Evolutionary conservation across 116 monocot species (phyloP).

Genomic region (Posidonia oceanica): DNA sequence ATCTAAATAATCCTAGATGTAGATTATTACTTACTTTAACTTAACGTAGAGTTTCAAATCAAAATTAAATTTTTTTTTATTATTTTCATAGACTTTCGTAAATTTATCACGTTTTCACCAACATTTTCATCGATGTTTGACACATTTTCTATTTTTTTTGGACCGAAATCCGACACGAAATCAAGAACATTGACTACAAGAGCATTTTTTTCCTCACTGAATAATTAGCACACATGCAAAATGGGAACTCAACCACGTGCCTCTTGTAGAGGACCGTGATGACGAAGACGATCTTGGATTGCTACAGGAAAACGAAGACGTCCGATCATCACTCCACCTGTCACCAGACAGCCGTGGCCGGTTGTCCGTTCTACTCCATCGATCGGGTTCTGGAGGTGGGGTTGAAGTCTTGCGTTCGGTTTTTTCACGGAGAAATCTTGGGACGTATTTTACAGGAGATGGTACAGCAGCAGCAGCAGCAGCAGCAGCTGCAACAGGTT

Average conservation of each 20-base stretch:
- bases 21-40: too few relatives aligned
- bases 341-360: constrained; percentile 27
- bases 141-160: too few relatives aligned
- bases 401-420: constrained; percentile 9
- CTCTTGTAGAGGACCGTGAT: constrained; percentile 14
- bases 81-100: too few relatives aligned
- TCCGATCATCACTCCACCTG: constrained; percentile 15
- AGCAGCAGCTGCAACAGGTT: constrained; percentile 13
- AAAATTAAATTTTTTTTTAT: too few relatives aligned
- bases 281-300: constrained; percentile 6
- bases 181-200: too few relatives aligned
- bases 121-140: too few relatives aligned
- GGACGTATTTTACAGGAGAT: constrained; percentile 10
- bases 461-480: constrained; percentile 12
- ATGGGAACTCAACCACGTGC: constrained; percentile 4
- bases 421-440: constrained; percentile 7
- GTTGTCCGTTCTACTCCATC: constrained; percentile 32
- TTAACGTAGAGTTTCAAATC: too few relatives aligned
- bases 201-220: too few relatives aligned
- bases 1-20: too few relatives aligned
- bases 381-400: constrained; percentile 25
- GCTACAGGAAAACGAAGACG: not conserved
- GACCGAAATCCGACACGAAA: too few relatives aligned
- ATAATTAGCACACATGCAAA: too few relatives aligned
- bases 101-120: too few relatives aligned